Conservation (phyloP, 2,329 filamentous ascomycete genomes). For the Chrysosporium keratinophilum region DNA sequence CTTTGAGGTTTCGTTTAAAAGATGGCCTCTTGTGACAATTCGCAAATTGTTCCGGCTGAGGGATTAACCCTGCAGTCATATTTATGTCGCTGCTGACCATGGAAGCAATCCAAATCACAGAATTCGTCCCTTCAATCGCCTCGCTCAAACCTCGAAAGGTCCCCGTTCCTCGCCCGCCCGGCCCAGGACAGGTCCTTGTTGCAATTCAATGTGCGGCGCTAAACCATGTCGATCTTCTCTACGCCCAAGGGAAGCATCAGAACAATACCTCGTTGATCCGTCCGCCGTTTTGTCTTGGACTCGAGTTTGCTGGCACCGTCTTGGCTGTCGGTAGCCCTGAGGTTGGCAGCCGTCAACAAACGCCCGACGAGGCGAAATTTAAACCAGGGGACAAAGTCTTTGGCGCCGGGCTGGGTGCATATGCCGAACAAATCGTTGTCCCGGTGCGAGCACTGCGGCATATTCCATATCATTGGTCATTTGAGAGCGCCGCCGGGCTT, state of each 20-base stretch:
- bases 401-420: constrained; percentile 44
- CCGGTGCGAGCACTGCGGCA: constrained; percentile 32
- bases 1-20: too few species aligned
- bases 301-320: constrained; percentile 51
- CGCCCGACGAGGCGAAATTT: constrained; percentile 22
- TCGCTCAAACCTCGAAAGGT: constrained; percentile 27
- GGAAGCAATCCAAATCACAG: constrained; percentile 34
- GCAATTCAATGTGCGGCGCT: constrained; percentile 46
- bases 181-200: constrained; percentile 35
- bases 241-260: constrained; percentile 50
- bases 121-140: constrained; percentile 27
- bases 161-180: constrained; percentile 25
- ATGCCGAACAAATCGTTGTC: constrained; percentile 43
- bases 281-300: constrained; percentile 50
- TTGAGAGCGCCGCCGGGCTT: constrained; percentile 44
- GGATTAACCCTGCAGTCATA: too few species aligned
- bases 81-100: constrained; percentile 20
- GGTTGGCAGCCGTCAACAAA: constrained; percentile 24
- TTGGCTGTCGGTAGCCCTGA: constrained; percentile 27
- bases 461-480: constrained; percentile 40
- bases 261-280: constrained; percentile 48
- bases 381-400: constrained; percentile 45
- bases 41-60: too few species aligned
- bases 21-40: too few species aligned
- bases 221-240: constrained; percentile 53